Conservation (phyloP, 108 stramenopile species). For the Poteriospumella lacustris region DNA sequence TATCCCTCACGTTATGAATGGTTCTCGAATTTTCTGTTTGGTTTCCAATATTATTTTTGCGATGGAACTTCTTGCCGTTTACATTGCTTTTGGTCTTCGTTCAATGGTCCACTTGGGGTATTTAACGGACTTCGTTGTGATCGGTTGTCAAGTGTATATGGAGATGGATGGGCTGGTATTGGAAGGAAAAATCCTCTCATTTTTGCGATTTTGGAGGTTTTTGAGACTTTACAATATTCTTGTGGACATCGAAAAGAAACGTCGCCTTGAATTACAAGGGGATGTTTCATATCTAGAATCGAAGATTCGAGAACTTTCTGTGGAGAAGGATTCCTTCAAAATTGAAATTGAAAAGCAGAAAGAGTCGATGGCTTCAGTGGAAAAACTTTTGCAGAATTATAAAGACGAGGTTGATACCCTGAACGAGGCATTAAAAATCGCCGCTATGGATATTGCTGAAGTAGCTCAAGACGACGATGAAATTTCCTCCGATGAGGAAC, state of each 20-base stretch:
- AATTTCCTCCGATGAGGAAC: not conserved
- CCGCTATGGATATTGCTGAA: conserved; percentile 44
- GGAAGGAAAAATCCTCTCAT: not conserved
- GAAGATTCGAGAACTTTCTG: not conserved
- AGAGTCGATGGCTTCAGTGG: conserved; percentile 35
- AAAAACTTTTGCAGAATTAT: conserved; percentile 40
- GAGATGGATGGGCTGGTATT: not conserved
- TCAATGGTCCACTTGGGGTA: conserved; percentile 12
- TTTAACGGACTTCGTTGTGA: not conserved
- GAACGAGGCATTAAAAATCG: conserved; percentile 47
- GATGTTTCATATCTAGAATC: not conserved
- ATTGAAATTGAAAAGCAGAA: conserved; percentile 28
- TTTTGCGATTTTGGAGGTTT: conserved; percentile 23
- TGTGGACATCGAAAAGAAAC: conserved; percentile 1
- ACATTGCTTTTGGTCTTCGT: not conserved
- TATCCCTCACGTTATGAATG: too few relatives aligned
- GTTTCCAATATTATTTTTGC: too few relatives aligned
- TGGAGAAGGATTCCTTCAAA: not conserved
- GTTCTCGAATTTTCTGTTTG: too few relatives aligned
- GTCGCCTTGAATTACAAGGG: not conserved
- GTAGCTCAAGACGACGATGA: conserved; percentile 30
- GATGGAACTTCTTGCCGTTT: conserved; percentile 1
- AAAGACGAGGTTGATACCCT: conserved; percentile 50
- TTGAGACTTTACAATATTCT: not conserved
- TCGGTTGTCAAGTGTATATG: not conserved